A percentile compares a stretch with the other conserved stretches of the same genome.
phyloP scores from a whole-genome alignment of 2,329 filamentous ascomycete species.

The Hypomyces perniciosus region DNA sequence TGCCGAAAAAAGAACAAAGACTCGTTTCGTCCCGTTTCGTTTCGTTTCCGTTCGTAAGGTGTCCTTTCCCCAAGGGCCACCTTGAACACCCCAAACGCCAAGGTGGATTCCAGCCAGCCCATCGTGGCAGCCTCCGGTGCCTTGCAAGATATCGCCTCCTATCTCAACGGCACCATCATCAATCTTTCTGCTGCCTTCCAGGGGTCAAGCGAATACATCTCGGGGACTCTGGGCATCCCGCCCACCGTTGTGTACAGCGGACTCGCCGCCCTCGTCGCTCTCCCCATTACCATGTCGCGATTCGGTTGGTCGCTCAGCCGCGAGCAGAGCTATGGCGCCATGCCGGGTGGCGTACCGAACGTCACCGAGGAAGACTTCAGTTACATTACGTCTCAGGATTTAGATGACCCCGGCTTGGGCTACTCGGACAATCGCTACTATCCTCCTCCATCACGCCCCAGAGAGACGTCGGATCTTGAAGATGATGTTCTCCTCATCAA shows the following conservation, averaged over 20 bases:
- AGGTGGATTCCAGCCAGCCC: slow-evolving; percentile 56
- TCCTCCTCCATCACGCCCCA: slow-evolving; percentile 28
- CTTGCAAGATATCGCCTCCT: slow-evolving; percentile 53
- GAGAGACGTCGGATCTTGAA: slow-evolving; percentile 38
- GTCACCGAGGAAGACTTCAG: slow-evolving; percentile 73
- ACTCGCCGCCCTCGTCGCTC: slow-evolving; percentile 42
- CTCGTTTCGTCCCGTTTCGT: neutral
- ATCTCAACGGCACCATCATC: slow-evolving; percentile 47
- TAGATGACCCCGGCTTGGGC: slow-evolving; percentile 42
- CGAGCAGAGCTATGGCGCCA: slow-evolving; percentile 43
- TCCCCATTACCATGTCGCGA: slow-evolving; percentile 49
- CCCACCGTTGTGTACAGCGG: slow-evolving; percentile 46
- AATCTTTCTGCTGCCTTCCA: slow-evolving; percentile 43
- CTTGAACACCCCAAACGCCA: slow-evolving; percentile 37
- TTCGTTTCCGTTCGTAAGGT: slow-evolving; percentile 17
- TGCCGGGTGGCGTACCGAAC: slow-evolving; percentile 46
- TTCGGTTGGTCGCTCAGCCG: slow-evolving; percentile 45
- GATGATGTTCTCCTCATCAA: slow-evolving; percentile 68
- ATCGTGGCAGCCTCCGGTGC: slow-evolving; percentile 58
- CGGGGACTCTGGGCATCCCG: slow-evolving; percentile 44
- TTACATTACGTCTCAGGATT: slow-evolving; percentile 75
- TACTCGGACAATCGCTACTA: slow-evolving; percentile 36
- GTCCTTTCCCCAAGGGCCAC: slow-evolving; percentile 29
- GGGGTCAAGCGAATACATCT: slow-evolving; percentile 47
- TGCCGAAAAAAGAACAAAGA: neutral